Base-by-base conservation (phyloP, 352 stramenopile genomes). In the Globisporangium heterothallicum region DNA sequence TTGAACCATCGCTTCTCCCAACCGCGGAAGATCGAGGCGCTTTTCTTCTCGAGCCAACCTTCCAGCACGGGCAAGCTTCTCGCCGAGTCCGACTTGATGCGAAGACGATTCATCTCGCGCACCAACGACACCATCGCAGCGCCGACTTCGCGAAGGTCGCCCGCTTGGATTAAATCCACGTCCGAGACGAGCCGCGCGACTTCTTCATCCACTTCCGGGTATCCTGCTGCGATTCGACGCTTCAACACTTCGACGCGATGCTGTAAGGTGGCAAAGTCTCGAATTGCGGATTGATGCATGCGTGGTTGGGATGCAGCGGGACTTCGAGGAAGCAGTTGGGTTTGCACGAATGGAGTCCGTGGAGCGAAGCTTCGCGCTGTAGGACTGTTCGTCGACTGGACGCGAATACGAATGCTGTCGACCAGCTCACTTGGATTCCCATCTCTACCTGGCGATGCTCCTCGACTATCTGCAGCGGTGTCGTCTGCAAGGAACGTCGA, bases 11-110 rank as follows among this genome's bases (percentile, higher is more conserved):
- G 59, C 43, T 68, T 64, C 51, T 88, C 78, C 72, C 76, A 88
- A 13, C 74, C 78, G 14, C 78, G 74, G 42, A 86, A 86, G 41
- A 88, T 84, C 6, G 78, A 88, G 46, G 72, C 74, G 48, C 78
- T 88, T 56, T 88, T 88, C 60, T 86, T 86, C 38, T 88, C 78
- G 24, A 88, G 52, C 45, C 77, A 61, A n/a, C 78, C 78, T 60
- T 88, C 74, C 16, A 88, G 58, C 19, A 78, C 56, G 3, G 78
- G 78, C 22, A 88, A 36, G 14, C 70, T 65, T 26, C 61, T 55
- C 4, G 53, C 50, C 43, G 55, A 40, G 26, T 77, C 62, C 0
- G 62, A 63, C 30, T 66, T 66, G 25, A 76, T 44, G 19, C 69
- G 62, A 40, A 84, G 52, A 0, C 67, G 68, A 18, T 81, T 66